Conservation (phyloP, 2,329 filamentous ascomycete genomes). For the Aspergillus quadrilineatus region DNA sequence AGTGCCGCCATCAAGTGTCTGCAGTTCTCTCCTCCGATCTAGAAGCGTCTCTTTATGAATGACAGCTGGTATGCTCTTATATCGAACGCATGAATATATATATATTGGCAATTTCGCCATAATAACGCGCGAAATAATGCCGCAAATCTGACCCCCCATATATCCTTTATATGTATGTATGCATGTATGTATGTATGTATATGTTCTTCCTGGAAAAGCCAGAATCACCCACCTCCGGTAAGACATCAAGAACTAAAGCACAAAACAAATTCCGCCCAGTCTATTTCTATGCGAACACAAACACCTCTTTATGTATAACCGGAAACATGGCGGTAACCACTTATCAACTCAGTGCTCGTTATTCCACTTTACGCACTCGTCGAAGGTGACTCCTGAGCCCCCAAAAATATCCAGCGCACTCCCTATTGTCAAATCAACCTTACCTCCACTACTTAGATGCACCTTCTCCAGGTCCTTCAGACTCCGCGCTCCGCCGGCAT, state of each 20-base stretch:
- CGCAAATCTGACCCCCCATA: too few relatives aligned
- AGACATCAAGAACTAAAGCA: background rate
- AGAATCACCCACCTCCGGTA: constrained; percentile 2
- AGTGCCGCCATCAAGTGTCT: background rate
- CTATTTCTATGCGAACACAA: background rate
- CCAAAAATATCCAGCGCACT: constrained; percentile 97
- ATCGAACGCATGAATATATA: constrained; percentile 1
- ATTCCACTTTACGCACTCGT: constrained; percentile 91
- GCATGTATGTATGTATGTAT: constrained; percentile 9
- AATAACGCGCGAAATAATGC: too few relatives aligned
- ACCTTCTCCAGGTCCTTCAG: constrained; percentile 81
- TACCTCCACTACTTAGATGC: constrained; percentile 72
- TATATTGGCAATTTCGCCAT: constrained; percentile 7
- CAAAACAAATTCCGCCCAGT: background rate
- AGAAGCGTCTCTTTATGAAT: background rate
- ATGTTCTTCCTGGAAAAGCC: constrained; percentile 13
- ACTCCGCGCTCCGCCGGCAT: constrained; percentile 87
- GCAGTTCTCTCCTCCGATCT: background rate
- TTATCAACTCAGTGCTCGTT: constrained; percentile 32
- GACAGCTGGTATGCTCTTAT: constrained; percentile 9
- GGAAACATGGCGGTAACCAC: background rate
- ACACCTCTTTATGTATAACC: background rate
- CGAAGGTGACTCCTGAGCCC: constrained; percentile 78
- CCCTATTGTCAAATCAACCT: constrained; percentile 90
- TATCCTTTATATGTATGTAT: too few relatives aligned